phyloP scores from a whole-genome alignment of 2,329 filamentous ascomycete species.

The Samsoniella hepiali region DNA sequence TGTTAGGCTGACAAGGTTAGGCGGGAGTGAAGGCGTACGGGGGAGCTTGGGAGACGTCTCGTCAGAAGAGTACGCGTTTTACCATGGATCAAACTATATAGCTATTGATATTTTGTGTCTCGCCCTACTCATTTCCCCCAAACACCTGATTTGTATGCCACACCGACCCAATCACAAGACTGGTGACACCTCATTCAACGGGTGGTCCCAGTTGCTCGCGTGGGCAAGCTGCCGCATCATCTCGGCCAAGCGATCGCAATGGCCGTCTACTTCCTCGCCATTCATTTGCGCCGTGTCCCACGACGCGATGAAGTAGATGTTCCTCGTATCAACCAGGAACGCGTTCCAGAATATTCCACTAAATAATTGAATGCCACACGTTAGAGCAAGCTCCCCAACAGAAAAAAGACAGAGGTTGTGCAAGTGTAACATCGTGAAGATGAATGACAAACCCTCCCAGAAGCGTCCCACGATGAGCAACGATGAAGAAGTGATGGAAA shows the following conservation, averaged over 20 bases:
- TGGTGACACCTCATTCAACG: slow-evolving; percentile 28
- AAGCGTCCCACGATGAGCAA: neutral
- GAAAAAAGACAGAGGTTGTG: neutral
- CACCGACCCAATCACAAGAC: neutral
- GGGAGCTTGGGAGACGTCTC: neutral
- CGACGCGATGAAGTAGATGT: slow-evolving; percentile 36
- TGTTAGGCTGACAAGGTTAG: no score
- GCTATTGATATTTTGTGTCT: neutral
- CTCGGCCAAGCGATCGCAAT: slow-evolving; percentile 31
- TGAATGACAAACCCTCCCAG: no score
- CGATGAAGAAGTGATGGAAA: neutral
- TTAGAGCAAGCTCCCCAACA: neutral
- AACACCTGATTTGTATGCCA: neutral
- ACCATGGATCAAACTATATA: neutral
- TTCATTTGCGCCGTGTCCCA: slow-evolving; percentile 42
- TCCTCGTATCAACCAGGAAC: slow-evolving; percentile 33
- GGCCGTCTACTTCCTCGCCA: slow-evolving; percentile 29
- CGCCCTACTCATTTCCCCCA: neutral
- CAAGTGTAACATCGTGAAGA: neutral
- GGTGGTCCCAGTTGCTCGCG: slow-evolving; percentile 29
- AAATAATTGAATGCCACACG: neutral
- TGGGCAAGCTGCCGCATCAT: slow-evolving; percentile 30
- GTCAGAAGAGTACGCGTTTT: neutral
- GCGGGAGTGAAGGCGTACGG: neutral
- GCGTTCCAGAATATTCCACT: slow-evolving; percentile 40